Conservation (phyloP, 768 basidiomycete genomes). For the Collybiopsis confluens region DNA sequence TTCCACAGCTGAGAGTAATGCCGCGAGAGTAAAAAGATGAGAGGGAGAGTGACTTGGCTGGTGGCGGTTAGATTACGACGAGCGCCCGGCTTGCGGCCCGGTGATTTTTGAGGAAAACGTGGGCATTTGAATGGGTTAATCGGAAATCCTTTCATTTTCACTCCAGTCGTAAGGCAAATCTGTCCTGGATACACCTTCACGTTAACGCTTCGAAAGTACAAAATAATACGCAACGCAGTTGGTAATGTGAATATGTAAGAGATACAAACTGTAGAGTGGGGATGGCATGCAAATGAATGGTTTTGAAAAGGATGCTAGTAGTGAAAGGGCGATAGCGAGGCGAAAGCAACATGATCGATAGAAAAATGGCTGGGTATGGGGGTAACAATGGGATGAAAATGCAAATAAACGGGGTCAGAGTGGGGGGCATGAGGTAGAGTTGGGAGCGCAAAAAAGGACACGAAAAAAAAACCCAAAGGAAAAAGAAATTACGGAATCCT, state of each 20-base stretch:
- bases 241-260: not conserved
- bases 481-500: not conserved
- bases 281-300: not conserved
- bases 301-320: not conserved
- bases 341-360: not conserved
- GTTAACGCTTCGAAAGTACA: not conserved
- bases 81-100: no score
- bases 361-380: not conserved
- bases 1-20: no score
- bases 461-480: not conserved
- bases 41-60: no score
- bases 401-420: not conserved
- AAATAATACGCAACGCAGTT: conserved; percentile 4
- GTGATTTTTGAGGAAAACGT: no score
- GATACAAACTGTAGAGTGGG: not conserved
- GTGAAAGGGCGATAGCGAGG: not conserved
- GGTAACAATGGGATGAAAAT: no score
- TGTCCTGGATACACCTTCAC: not conserved
- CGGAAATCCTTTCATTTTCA: no score
- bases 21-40: no score
- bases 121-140: no score
- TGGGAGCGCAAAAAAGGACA: not conserved
- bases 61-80: no score
- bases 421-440: not conserved
- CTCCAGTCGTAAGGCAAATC: no score